Evolutionary conservation across 2,329 filamentous ascomycete species (phyloP), one percentile per base, ranked within the genome.

Genomic region (Fusarium chaquense): DNA sequence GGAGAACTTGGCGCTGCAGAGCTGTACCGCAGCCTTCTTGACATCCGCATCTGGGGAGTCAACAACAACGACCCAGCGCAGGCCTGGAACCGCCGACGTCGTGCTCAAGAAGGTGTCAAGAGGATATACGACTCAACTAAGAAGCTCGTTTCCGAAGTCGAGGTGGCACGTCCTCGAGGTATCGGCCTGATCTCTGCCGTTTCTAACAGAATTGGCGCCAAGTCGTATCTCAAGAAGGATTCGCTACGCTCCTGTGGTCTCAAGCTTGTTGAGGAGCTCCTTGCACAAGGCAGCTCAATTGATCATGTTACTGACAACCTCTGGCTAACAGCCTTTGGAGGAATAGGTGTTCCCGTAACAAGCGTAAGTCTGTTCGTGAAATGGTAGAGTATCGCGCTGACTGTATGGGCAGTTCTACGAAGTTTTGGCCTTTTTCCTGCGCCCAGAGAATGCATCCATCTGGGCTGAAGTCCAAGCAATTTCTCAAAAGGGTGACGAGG

Each of bases 41-140:
- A 84, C 58, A 76, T 85, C 26, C 82, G 83, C 35, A 77, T 79
- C 58, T 85, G 80, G 78, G 82, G 81, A 16, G 80, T 82, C 38
- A 83, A 83, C 69, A 83, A 85, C 71, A 81, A 80, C 35, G 83
- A 85, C 53, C 81, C 83, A 0, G 83, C 72, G 0, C 79, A 84
- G 67, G 79, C 83, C 2, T 85, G 82, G 79, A 82, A 80, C 49
- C 82, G 83, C 3, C 80, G 83, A 7, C 78, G 80, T 36, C 78
- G 77, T 8, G 82, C 83, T 1, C 78, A 78, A 36, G 81, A 84
- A 54, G 78, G 79, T 40, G 78, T 75, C 5, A 75, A 78, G 45
- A 62, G 74, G 8, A 65, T 85, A 2, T 79, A 77, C 3, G 73
- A 81, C 12, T 78, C 80, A 0, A 83, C 81, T 8, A 75, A 78